Evolutionary conservation across 805 yeast species (phyloP).

Genomic region (Komagataella kurtzmanii): DNA sequence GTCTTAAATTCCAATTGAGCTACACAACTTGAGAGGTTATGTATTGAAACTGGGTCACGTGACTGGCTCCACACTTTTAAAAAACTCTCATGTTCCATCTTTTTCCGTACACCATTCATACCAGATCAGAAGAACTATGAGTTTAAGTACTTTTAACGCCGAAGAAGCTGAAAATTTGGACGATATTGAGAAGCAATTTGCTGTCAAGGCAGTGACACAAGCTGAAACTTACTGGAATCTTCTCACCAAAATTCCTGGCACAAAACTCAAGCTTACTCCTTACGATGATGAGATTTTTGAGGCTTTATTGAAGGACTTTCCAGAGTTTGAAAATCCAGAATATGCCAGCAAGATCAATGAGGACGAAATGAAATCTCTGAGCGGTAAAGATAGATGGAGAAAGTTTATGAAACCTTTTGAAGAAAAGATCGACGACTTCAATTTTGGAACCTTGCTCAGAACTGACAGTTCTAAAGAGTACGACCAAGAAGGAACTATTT

Average conservation of each 20-base stretch:
- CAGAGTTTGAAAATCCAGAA: constrained; percentile 64
- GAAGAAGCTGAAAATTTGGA: constrained; percentile 91
- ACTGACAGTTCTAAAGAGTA: constrained; percentile 61
- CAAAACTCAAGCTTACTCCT: constrained; percentile 59
- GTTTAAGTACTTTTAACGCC: constrained; percentile 42
- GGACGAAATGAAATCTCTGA: constrained; percentile 65
- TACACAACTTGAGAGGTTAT: too few species aligned
- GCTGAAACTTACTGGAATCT: constrained; percentile 90
- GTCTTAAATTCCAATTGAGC: too few species aligned
- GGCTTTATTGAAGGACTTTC: constrained; percentile 56
- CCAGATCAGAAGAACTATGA: neutral
- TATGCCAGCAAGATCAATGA: constrained; percentile 51
- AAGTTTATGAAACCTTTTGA: constrained; percentile 72
- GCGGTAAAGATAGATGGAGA: constrained; percentile 89
- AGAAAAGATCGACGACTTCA: constrained; percentile 71
- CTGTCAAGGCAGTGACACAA: constrained; percentile 93
- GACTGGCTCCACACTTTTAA: neutral
- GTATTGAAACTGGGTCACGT: neutral
- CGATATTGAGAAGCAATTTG: constrained; percentile 94
- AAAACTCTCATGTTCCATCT: neutral
- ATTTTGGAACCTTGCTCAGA: constrained; percentile 90
- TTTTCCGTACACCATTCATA: neutral
- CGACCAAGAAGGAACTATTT: constrained; percentile 71
- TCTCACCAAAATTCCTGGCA: constrained; percentile 62
- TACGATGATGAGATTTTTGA: constrained; percentile 60